Percentiles rank a stretch among this genome's conserved stretches.
Evolutionary conservation across 176 grass and related monocot genomes (phyloP).

Genomic region (Aegilops sharonensis): DNA sequence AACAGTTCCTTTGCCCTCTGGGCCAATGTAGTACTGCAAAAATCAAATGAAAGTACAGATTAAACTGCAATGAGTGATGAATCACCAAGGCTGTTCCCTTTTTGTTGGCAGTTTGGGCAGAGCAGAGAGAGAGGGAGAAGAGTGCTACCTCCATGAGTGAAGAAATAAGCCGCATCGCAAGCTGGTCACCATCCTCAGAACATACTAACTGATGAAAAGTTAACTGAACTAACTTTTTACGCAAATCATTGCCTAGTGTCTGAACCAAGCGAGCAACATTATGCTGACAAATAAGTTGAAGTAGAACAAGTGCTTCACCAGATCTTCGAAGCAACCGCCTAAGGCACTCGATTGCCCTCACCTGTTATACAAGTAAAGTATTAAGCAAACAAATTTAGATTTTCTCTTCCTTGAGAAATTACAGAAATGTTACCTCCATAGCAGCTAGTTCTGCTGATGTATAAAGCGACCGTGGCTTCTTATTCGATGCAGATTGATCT

Average conservation of each 20-base stretch:
- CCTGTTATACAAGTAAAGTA: slow-evolving; percentile 49
- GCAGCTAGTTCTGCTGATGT: slow-evolving; percentile 86
- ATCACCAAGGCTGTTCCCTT: background rate
- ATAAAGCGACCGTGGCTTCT: slow-evolving; percentile 68
- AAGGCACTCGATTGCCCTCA: slow-evolving; percentile 98
- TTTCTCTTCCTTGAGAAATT: slow-evolving; percentile 3
- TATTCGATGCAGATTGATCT: slow-evolving; percentile 53
- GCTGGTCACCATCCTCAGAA: slow-evolving; percentile 85
- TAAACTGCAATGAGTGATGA: slow-evolving; percentile 24
- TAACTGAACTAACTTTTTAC: slow-evolving; percentile 70
- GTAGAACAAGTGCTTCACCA: slow-evolving; percentile 91
- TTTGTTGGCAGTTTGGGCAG: background rate
- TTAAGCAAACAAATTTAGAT: slow-evolving; percentile 28
- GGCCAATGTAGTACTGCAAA: slow-evolving; percentile 90
- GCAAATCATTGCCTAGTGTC: slow-evolving; percentile 59
- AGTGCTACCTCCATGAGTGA: slow-evolving; percentile 88
- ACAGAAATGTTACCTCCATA: slow-evolving; percentile 74
- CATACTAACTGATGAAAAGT: slow-evolving; percentile 95
- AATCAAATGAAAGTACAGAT: slow-evolving; percentile 22
- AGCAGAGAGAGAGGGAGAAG: background rate
- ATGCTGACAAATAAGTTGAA: slow-evolving; percentile 94
- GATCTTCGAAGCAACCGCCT: slow-evolving; percentile 95
- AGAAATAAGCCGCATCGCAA: slow-evolving; percentile 81
- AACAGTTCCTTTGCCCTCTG: slow-evolving; percentile 79
- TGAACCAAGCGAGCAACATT: slow-evolving; percentile 87